Evolutionary conservation across 352 stramenopile genomes (phyloP), one percentile per base, ranked within the genome.

Genomic region (Blastocystis hominis): DNA sequence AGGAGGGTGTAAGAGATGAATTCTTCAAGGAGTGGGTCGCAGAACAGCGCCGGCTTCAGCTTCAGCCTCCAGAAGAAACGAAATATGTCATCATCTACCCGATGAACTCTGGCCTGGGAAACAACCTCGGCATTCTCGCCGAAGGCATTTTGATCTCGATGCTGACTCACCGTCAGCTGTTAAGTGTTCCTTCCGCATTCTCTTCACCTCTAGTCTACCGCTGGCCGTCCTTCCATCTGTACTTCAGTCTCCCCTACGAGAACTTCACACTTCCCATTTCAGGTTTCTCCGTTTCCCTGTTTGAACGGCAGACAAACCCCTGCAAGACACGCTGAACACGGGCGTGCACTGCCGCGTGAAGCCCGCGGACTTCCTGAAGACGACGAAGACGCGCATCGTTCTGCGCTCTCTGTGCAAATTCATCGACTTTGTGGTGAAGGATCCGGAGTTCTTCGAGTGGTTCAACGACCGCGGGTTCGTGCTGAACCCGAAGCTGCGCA

Each of bases 141-240:
- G 72, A 84, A 46, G 72, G 46, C 2, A 84, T 84, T 84, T 30
- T 84, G 36, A 59, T 84, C 15, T 84, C 72, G 5, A 66, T 56
- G 72, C 10, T 84, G 20, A 84, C 72, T 3, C 72, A 84, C 47
- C 72, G 72, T 84, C 72, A 53, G n/a, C 36, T 84, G 13, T 24
- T 47, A 24, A 84, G 72, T 84, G 46, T 42, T 30, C 15, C 13
- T 47, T 66, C 1, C 0, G 9, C 20, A 0, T 54, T 53, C 1
- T 2, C 10, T 54, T 53, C 3, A n/a, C 15, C 46, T 15, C 36
- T 84, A 84, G 72, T 84, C 44, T 84, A 69, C 46, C 50, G 55
- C 3, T 84, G 55, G 53, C 47, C 50, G 5, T 64, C 72, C 2
- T 84, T 84, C 55, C 3, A 34, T 30, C 20, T 66, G 20, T 84